Evolutionary conservation across 2,329 filamentous ascomycete species (phyloP), one percentile per base, ranked within the genome.

Genomic region (Colletotrichum liaoningense): DNA sequence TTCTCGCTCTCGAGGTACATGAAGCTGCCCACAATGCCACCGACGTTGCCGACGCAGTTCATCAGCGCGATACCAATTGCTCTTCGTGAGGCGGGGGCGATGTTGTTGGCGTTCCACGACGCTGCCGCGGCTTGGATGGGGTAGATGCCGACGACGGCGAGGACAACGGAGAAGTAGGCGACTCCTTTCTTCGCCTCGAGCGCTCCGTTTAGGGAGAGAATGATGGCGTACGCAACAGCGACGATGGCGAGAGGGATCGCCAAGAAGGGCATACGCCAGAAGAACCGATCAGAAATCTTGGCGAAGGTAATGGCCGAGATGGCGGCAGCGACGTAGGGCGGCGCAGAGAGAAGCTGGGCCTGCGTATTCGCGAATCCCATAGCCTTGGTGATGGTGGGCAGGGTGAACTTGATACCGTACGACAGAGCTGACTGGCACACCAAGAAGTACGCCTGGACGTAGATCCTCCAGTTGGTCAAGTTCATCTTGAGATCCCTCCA

Each of bases 221-320:
- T 75, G 35, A 76, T 71, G 1, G 64, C 69, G 55, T 72, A 76
- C 2, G 46, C 75, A 4, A 70, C 22, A 6, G 73, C 67, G 35
- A 76, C 74, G 55, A 74, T 74, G 1, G 71, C 72, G 8, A 76
- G 63, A 1, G 74, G 75, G 6, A 63, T 63, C 0, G 69, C 64
- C 19, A 76, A 46, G 60, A 76, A 75, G 12, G 91, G 82, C 4
- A 93, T 93, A 22, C 93, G 87, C 78, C 89, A 86, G 26, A 86
- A 83, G 1, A 91, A 93, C 1, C 89, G 86, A 77, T 95, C 93
- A 0, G 92, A 92, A 5, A 92, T 79, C 77, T 87, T 93, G 2
- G 93, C 93, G 30, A 94, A 85, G 0, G 83, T 63, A 3, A 95
- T 84, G 0, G 93, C 94, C 0, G 93, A 76, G n/a, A 78, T 33